These are phyloP conservation scores for Echinosophora koreensis DNA, from an alignment of 306 rosid genomes.

Conservation along the genomic window DNA sequence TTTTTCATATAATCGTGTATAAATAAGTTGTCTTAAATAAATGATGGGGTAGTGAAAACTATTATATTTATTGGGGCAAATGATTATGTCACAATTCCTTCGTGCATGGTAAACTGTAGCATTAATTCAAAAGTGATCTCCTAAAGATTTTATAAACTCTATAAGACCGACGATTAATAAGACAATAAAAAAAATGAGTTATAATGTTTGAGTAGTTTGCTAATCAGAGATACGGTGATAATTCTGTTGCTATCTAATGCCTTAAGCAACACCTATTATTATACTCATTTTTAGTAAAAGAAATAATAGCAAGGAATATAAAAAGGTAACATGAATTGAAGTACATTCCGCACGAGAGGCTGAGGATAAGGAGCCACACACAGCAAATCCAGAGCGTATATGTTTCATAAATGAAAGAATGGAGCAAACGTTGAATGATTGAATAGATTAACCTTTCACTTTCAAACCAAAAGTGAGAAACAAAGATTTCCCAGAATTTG, in stretches of 20 bases:
- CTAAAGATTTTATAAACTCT: background rate
- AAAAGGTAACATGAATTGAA: background rate
- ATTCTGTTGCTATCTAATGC: too few species aligned
- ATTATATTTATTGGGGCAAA: background rate
- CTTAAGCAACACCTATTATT: too few species aligned
- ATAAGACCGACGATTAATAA: background rate
- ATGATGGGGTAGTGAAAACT: too few species aligned
- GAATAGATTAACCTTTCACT: background rate
- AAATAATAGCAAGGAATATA: background rate
- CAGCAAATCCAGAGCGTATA: constrained; percentile 18
- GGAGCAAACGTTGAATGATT: background rate
- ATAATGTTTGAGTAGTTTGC: too few species aligned
- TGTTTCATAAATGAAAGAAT: constrained; percentile 34
- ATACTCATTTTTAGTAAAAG: too few species aligned
- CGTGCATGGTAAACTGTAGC: background rate
- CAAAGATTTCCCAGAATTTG: constrained; percentile 51
- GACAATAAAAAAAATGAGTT: too few species aligned
- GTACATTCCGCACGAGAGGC: constrained; percentile 30
- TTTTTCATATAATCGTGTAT: too few species aligned
- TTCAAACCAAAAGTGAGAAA: background rate
- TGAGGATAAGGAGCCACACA: constrained; percentile 43
- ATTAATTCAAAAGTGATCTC: too few species aligned
- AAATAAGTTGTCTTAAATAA: too few species aligned
- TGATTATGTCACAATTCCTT: background rate
- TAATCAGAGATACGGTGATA: too few species aligned